Evolutionary conservation across 805 yeast species (phyloP).

Genomic region (Kazachstania bromeliacearum): DNA sequence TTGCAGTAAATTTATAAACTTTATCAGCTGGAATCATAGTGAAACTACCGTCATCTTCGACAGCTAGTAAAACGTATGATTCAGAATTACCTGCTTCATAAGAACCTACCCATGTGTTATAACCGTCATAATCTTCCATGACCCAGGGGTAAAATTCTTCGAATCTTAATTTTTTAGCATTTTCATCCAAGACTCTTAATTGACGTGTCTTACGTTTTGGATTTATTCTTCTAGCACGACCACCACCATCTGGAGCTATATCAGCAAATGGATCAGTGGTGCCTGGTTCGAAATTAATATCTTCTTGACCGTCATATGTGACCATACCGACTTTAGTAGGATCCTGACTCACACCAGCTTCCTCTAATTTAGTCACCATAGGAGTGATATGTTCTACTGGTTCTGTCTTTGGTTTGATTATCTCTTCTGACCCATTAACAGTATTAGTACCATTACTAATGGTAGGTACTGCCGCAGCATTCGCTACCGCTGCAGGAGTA

Average conservation of each 20-base stretch:
- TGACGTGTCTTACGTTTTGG: conserved; percentile 77
- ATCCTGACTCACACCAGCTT: conserved; percentile 31
- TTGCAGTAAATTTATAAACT: conserved; percentile 84
- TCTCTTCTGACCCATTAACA: neutral
- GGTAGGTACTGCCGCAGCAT: neutral
- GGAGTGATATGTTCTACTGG: conserved; percentile 4
- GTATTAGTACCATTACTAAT: too few species aligned
- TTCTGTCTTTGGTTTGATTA: neutral
- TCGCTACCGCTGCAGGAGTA: neutral
- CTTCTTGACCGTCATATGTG: conserved; percentile 32
- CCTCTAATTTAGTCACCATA: conserved; percentile 28
- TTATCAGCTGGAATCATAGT: conserved; percentile 93
- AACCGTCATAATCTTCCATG: conserved; percentile 90
- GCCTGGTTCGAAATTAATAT: conserved; percentile 33
- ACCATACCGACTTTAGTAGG: conserved; percentile 35
- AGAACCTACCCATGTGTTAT: conserved; percentile 89
- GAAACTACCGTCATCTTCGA: conserved; percentile 73
- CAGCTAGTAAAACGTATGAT: conserved; percentile 73
- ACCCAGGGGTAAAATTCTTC: conserved; percentile 99
- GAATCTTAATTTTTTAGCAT: conserved; percentile 73
- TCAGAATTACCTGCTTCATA: conserved; percentile 87
- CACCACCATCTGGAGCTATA: conserved; percentile 91
- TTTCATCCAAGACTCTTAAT: conserved; percentile 70
- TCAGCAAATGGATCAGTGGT: conserved; percentile 39
- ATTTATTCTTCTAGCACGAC: conserved; percentile 50